Conservation (phyloP, 2,329 filamentous ascomycete genomes). For the Madurella mycetomatis region DNA sequence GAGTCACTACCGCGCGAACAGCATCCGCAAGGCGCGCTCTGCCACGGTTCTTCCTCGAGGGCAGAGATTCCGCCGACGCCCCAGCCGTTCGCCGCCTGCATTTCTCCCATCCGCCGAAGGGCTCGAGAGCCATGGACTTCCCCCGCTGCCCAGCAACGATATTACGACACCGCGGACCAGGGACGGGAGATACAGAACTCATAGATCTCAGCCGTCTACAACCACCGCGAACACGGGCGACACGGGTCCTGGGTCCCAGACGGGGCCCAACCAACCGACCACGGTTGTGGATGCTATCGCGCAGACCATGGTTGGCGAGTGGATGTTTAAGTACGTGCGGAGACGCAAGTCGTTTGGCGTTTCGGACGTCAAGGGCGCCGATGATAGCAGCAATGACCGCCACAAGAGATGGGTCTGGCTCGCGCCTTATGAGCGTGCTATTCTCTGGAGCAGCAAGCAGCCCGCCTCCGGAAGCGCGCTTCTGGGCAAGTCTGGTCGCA, state of each 20-base stretch:
- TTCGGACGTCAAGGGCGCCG: constrained; percentile 59
- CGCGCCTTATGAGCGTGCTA: constrained; percentile 89
- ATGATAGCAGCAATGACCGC: constrained; percentile 70
- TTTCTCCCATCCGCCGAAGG: constrained; percentile 64
- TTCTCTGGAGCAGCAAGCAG: constrained; percentile 98
- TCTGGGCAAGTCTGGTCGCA: constrained; percentile 90
- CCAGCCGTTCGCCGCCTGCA: constrained; percentile 59
- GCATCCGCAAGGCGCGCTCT: constrained; percentile 79
- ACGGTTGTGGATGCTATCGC: constrained; percentile 94
- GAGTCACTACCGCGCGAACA: constrained; percentile 53
- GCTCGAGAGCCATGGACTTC: constrained; percentile 65
- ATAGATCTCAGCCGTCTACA: constrained; percentile 57
- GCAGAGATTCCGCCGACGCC: constrained; percentile 45
- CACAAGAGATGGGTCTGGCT: constrained; percentile 99
- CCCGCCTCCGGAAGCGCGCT: constrained; percentile 81
- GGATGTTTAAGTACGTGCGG: constrained; percentile 90
- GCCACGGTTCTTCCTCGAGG: constrained; percentile 65
- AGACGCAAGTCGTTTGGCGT: constrained; percentile 88
- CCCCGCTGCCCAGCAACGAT: constrained; percentile 69
- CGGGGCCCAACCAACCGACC: constrained; percentile 60
- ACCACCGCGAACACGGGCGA: constrained; percentile 49
- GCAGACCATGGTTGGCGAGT: constrained; percentile 96
- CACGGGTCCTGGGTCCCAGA: constrained; percentile 48
- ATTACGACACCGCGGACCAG: constrained; percentile 56
- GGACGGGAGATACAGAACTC: constrained; percentile 42